Percentiles rank a stretch among this genome's conserved stretches.
phyloP scores from a whole-genome alignment of 441 rosid species.

The Macaranga tanarius region DNA sequence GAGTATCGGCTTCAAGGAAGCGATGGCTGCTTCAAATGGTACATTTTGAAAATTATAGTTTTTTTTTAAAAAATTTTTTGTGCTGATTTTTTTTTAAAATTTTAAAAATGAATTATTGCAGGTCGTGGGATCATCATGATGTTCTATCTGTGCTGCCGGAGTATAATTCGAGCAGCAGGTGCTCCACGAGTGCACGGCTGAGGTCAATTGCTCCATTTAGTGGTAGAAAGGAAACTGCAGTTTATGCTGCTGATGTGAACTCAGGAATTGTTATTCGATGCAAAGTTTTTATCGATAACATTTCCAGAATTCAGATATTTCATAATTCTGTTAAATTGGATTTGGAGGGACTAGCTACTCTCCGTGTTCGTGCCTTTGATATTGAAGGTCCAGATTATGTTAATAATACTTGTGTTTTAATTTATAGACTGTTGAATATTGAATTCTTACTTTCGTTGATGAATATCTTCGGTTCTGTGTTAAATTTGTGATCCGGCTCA shows the following conservation, averaged over 20 bases:
- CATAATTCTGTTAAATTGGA: constrained; percentile 92
- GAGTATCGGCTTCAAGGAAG: constrained; percentile 95
- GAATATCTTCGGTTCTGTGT: background rate
- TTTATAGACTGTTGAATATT: background rate
- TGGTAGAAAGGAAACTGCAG: constrained; percentile 91
- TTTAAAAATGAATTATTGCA: constrained; percentile 33
- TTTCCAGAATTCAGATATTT: constrained; percentile 90
- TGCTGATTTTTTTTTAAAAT: no score
- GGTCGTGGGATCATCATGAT: constrained; percentile 99
- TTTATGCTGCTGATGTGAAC: constrained; percentile 78
- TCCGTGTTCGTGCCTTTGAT: constrained; percentile 86
- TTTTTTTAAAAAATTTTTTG: background rate
- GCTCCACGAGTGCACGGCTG: constrained; percentile 84
- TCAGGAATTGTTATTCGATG: constrained; percentile 93
- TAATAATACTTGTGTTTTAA: background rate
- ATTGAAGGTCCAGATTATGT: constrained; percentile 54
- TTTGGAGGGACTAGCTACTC: constrained; percentile 95
- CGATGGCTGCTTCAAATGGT: constrained; percentile 98
- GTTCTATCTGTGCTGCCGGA: constrained; percentile 82
- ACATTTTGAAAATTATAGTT: background rate
- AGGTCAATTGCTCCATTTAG: constrained; percentile 72
- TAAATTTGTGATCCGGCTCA: background rate
- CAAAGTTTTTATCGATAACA: constrained; percentile 91
- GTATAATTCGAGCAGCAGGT: constrained; percentile 68
- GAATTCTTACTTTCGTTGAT: background rate